Conservation (phyloP, 805 yeast species). For the Schizosaccharomyces osmophilus region DNA sequence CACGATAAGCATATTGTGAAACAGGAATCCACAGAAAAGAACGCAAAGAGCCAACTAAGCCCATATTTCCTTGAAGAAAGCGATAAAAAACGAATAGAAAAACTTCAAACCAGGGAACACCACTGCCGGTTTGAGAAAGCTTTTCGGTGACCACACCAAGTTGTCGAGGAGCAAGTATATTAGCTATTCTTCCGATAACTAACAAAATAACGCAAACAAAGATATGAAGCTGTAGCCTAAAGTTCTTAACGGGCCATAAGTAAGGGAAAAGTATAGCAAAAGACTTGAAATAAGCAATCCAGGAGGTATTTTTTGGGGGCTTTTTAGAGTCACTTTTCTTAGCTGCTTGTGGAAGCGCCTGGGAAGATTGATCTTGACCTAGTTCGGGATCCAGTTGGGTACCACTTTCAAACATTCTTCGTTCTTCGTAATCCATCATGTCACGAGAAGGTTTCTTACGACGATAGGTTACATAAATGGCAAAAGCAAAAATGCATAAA, state of each 20-base stretch:
- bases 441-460: not conserved
- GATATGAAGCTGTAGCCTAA: slow-evolving; percentile 4
- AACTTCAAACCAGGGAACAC: slow-evolving; percentile 6
- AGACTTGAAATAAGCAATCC: not conserved
- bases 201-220: slow-evolving; percentile 6
- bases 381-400: not conserved
- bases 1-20: slow-evolving; percentile 5
- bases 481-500: not conserved
- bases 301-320: not conserved
- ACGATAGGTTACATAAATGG: not conserved
- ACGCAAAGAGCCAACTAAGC: slow-evolving; percentile 6
- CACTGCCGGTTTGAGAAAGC: slow-evolving; percentile 3
- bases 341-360: not conserved
- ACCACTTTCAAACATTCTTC: not conserved
- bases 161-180: slow-evolving; percentile 7
- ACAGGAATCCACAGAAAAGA: slow-evolving; percentile 6
- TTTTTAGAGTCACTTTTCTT: not conserved
- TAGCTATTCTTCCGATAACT: slow-evolving; percentile 5
- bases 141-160: slow-evolving; percentile 6
- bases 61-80: slow-evolving; percentile 7
- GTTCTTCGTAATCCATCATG: not conserved
- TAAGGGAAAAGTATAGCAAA: slow-evolving; percentile 4
- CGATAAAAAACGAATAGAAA: slow-evolving; percentile 5
- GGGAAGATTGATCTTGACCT: not conserved
- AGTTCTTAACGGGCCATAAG: slow-evolving; percentile 6